Conservation (phyloP, 75 land plant species). For the Cryptomeria japonica region DNA sequence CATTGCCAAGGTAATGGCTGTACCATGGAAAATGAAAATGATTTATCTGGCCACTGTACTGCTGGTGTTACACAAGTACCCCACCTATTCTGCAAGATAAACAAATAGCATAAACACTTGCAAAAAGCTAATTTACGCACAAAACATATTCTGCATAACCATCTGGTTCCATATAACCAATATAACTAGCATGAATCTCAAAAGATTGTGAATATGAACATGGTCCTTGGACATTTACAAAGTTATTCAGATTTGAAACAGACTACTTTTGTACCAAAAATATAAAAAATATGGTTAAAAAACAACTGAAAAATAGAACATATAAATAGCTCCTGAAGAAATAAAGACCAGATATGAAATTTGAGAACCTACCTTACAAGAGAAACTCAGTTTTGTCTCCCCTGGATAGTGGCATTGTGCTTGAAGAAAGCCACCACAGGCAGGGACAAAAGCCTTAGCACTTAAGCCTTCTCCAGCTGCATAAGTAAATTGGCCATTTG, state of each 20-base stretch:
- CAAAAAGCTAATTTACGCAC: not conserved
- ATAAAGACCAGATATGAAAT: not conserved
- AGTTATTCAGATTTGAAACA: not conserved
- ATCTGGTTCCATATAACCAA: not conserved
- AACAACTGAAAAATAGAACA: not conserved
- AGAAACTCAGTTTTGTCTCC: slow-evolving; percentile 82
- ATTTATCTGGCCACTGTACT: slow-evolving; percentile 90
- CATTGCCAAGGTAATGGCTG: slow-evolving; percentile 90
- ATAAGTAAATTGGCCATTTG: slow-evolving; percentile 97
- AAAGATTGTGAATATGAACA: not conserved
- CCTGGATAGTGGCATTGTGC: slow-evolving; percentile 92
- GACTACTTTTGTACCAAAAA: not conserved
- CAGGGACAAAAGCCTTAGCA: slow-evolving; percentile 75
- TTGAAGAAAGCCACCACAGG: slow-evolving; percentile 92
- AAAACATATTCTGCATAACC: not conserved
- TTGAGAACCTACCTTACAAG: slow-evolving; percentile 63
- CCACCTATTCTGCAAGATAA: slow-evolving; percentile 62
- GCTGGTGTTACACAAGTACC: slow-evolving; percentile 81
- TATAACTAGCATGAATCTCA: not conserved
- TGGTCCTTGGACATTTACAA: not conserved
- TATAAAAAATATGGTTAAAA: not conserved
- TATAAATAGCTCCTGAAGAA: not conserved
- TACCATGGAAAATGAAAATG: slow-evolving; percentile 69
- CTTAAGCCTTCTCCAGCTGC: slow-evolving; percentile 96
- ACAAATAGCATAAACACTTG: slow-evolving; percentile 6